These are phyloP conservation scores for Rhizomucor pusillus DNA, from an alignment of 371 early-diverging fungal genomes.

Conservation along the genomic window DNA sequence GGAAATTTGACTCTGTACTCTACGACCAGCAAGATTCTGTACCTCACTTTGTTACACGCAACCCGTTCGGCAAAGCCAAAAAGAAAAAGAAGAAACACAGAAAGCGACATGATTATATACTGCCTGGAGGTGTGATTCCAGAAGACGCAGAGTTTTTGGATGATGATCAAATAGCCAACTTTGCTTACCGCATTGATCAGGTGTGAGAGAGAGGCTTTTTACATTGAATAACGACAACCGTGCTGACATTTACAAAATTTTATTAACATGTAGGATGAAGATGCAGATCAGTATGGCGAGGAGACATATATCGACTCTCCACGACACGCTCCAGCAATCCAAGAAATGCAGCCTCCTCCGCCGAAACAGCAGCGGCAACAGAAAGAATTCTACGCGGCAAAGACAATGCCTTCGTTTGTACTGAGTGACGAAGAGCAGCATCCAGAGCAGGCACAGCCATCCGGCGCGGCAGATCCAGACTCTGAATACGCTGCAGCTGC, in stretches of 20 bases:
- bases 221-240: background rate
- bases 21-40: conserved; percentile 5
- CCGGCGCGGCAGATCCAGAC: background rate
- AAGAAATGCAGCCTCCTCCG: conserved; percentile 32
- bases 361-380: too few species aligned
- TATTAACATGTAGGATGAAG: too few species aligned
- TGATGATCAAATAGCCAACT: conserved; percentile 40
- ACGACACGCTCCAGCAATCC: conserved; percentile 20
- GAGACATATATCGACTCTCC: conserved; percentile 19
- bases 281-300: conserved; percentile 34
- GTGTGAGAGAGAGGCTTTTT: conserved; percentile 1
- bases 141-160: conserved; percentile 41
- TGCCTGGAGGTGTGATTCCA: conserved; percentile 2
- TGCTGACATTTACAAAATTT: background rate
- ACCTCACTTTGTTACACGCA: conserved; percentile 33
- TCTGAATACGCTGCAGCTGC: conserved; percentile 9
- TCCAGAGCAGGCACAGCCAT: background rate
- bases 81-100: conserved; percentile 15
- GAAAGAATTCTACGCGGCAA: conserved; percentile 29
- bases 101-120: conserved; percentile 21
- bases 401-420: conserved; percentile 21
- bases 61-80: conserved; percentile 35
- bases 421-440: conserved; percentile 6
- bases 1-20: conserved; percentile 22
- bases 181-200: conserved; percentile 14